Evolutionary conservation across 495 filamentous ascomycete species (phyloP).

Genomic region (Penicillium paxilli): DNA sequence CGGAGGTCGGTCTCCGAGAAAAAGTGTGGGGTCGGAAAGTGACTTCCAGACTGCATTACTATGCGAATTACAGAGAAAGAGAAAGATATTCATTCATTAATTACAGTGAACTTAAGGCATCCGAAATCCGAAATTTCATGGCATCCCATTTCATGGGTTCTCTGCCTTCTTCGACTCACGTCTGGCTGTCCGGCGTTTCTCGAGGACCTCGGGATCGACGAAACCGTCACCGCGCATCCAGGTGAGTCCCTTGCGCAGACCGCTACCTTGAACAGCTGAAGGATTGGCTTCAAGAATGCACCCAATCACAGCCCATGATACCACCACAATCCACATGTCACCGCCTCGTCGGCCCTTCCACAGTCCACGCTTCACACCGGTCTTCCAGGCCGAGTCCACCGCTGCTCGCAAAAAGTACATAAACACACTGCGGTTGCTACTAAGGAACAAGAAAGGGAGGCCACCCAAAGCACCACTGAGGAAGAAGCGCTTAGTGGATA

Average conservation of each 20-base stretch:
- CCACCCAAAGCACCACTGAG: conserved; percentile 83
- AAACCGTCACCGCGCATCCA: conserved; percentile 73
- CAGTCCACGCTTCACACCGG: conserved; percentile 79
- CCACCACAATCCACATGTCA: conserved; percentile 79
- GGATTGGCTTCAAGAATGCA: conserved; percentile 74
- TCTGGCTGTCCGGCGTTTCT: conserved; percentile 31
- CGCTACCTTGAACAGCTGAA: conserved; percentile 62
- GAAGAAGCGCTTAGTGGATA: conserved; percentile 86
- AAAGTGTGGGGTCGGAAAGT: conserved; percentile 22
- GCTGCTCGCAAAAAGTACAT: conserved; percentile 71
- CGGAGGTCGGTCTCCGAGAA: conserved; percentile 25
- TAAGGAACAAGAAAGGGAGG: conserved; percentile 71
- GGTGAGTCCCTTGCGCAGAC: conserved; percentile 70
- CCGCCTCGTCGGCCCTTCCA: conserved; percentile 80
- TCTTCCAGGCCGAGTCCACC: conserved; percentile 84
- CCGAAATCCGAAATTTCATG: neutral
- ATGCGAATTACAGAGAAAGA: no score
- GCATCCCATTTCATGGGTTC: neutral
- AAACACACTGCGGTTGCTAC: conserved; percentile 62
- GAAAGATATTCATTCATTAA: neutral
- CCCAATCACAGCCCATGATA: conserved; percentile 74
- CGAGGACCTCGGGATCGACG: conserved; percentile 43
- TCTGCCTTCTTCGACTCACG: conserved; percentile 28
- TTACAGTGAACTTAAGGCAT: neutral
- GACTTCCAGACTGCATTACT: no score